Evolutionary conservation across 2,329 filamentous ascomycete species (phyloP).

Genomic region (Colletotrichum sp.): DNA sequence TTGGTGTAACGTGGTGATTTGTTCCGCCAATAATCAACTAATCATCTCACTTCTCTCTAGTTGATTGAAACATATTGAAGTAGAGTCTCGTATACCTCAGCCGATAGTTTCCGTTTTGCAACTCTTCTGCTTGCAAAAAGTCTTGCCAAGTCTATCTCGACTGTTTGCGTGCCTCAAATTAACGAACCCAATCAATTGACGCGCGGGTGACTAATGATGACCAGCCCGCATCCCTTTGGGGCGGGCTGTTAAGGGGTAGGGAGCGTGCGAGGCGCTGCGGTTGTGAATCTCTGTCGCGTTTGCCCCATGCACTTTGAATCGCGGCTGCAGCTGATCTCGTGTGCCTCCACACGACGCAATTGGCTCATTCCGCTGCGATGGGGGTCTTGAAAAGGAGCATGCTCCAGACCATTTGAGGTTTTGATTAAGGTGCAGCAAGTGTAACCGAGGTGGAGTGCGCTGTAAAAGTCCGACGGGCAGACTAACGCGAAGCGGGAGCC

Average conservation of each 20-base stretch:
- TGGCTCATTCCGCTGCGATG: not conserved
- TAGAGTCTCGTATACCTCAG: not conserved
- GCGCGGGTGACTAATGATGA: not conserved
- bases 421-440: not conserved
- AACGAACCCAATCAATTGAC: not conserved
- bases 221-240: not conserved
- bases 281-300: not conserved
- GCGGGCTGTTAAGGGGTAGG: not conserved
- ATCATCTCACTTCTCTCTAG: not conserved
- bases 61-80: not conserved
- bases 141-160: not conserved
- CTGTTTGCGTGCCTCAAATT: not conserved
- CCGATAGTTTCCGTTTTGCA: not conserved
- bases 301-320: not conserved
- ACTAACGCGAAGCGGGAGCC: not conserved
- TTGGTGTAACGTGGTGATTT: not conserved
- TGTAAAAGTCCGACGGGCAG: not conserved
- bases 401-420: not conserved
- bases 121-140: not conserved
- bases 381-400: not conserved
- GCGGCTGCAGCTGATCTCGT: not conserved
- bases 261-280: not conserved
- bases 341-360: not conserved
- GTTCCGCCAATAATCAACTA: not conserved
- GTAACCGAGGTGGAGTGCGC: not conserved